Evolutionary conservation across 1,284 basidiomycete species (phyloP).

Genomic region (Leucoagaricus sp.): DNA sequence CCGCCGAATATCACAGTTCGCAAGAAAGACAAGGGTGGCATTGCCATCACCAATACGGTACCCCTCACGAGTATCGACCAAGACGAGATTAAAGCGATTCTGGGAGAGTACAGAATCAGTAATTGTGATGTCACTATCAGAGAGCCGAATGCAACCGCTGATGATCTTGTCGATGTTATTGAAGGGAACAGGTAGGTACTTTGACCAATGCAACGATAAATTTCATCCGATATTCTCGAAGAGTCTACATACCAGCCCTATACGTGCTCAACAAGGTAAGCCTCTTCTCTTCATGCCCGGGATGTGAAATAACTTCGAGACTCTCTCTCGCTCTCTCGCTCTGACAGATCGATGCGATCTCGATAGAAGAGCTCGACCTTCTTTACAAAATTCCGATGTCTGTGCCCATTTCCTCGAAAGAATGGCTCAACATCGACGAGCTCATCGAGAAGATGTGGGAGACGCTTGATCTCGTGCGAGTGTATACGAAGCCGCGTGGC

Average conservation of each 20-base stretch:
- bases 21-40: slow-evolving; percentile 94
- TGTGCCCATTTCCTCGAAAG: slow-evolving; percentile 90
- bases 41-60: slow-evolving; percentile 93
- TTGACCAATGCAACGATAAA: neutral
- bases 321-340: slow-evolving; percentile 25
- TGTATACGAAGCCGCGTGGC: slow-evolving; percentile 96
- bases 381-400: slow-evolving; percentile 94
- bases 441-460: slow-evolving; percentile 92
- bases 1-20: slow-evolving; percentile 89
- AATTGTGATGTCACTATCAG: slow-evolving; percentile 96
- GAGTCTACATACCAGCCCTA: slow-evolving; percentile 92
- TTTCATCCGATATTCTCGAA: slow-evolving; percentile 31
- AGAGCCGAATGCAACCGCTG: slow-evolving; percentile 90
- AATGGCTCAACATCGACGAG: slow-evolving; percentile 98
- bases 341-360: slow-evolving; percentile 92
- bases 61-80: slow-evolving; percentile 96
- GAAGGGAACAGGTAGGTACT: slow-evolving; percentile 79
- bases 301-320: slow-evolving; percentile 11
- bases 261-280: slow-evolving; percentile 82
- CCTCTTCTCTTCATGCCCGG: neutral
- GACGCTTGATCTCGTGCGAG: slow-evolving; percentile 85
- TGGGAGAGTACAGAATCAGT: slow-evolving; percentile 89
- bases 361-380: slow-evolving; percentile 97
- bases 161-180: slow-evolving; percentile 97
- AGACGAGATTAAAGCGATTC: slow-evolving; percentile 95